Conservation (phyloP, 768 basidiomycete genomes). For the Auricularia auricula-judae region DNA sequence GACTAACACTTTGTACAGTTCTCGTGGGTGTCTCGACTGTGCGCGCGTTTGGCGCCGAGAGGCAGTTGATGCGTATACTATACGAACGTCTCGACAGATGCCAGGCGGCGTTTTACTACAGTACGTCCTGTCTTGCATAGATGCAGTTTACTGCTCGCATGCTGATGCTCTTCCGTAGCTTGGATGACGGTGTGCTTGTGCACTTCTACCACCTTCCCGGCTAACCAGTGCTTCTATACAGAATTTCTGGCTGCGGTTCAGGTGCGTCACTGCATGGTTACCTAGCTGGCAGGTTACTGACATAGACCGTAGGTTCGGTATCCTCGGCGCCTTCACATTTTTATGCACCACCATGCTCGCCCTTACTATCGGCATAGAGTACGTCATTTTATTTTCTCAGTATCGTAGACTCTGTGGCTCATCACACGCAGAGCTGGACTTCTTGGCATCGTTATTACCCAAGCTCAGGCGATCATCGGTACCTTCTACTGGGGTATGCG, state of each 20-base stretch:
- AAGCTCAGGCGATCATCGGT: constrained; percentile 6
- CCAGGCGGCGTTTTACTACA: constrained; percentile 3
- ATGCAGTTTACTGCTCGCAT: neutral
- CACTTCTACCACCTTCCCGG: no score
- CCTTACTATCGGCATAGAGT: constrained; percentile 8
- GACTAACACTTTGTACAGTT: constrained; percentile 6
- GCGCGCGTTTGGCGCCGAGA: constrained; percentile 8
- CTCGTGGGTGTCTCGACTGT: constrained; percentile 16
- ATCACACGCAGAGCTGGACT: constrained; percentile 12
- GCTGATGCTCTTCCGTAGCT: neutral
- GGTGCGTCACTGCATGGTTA: constrained; percentile 16
- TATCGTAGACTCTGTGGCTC: no score
- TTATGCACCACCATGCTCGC: constrained; percentile 22
- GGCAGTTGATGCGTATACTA: constrained; percentile 3
- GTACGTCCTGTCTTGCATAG: neutral
- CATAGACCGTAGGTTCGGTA: neutral
- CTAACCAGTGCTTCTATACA: no score
- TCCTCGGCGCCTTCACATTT: constrained; percentile 21
- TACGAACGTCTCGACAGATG: constrained; percentile 3
- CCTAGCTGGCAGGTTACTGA: neutral
- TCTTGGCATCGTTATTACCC: constrained; percentile 18
- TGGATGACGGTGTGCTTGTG: neutral
- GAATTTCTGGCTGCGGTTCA: constrained; percentile 4
- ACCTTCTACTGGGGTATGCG: neutral
- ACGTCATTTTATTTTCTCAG: neutral